phyloP scores from a whole-genome alignment of 1,139 yeast genomes.

The Scheffersomyces segobiensis region DNA sequence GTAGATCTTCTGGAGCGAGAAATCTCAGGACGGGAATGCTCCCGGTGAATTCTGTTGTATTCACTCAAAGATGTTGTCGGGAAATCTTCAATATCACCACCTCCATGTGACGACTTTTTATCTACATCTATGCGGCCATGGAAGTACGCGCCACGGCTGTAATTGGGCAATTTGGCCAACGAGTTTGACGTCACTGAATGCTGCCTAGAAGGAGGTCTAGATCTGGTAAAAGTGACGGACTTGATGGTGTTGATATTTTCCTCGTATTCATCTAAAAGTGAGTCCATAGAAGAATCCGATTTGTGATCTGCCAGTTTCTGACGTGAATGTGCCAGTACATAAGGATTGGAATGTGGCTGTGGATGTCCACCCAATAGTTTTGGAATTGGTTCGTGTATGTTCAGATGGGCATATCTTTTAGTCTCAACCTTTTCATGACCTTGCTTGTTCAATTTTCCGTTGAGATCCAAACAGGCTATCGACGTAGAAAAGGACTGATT shows the following conservation, averaged over 20 bases:
- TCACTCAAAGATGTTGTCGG: constrained; percentile 41
- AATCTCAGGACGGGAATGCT: constrained; percentile 6
- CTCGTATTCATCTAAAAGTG: constrained; percentile 54
- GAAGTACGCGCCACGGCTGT: constrained; percentile 4
- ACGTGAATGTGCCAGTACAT: background rate
- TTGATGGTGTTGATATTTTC: constrained; percentile 37
- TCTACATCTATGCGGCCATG: constrained; percentile 11
- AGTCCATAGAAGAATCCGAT: constrained; percentile 51
- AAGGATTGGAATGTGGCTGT: constrained; percentile 2
- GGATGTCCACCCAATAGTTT: constrained; percentile 7
- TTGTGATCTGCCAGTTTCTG: constrained; percentile 13
- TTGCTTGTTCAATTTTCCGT: background rate
- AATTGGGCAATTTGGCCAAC: constrained; percentile 10
- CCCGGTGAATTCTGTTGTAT: constrained; percentile 30
- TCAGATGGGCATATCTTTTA: constrained; percentile 2
- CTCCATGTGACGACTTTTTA: constrained; percentile 4
- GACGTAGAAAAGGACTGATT: constrained; percentile 21
- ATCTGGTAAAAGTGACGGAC: constrained; percentile 23
- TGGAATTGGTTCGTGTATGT: constrained; percentile 21
- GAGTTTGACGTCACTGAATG: constrained; percentile 27
- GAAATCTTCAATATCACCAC: constrained; percentile 21
- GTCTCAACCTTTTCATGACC: background rate
- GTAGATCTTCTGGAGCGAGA: constrained; percentile 38
- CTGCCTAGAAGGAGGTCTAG: constrained; percentile 30
- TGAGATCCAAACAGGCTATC: constrained; percentile 32